These are phyloP conservation scores for Nicotiana undulata DNA, from an alignment of 257 asterid species.

Conservation along the genomic window DNA sequence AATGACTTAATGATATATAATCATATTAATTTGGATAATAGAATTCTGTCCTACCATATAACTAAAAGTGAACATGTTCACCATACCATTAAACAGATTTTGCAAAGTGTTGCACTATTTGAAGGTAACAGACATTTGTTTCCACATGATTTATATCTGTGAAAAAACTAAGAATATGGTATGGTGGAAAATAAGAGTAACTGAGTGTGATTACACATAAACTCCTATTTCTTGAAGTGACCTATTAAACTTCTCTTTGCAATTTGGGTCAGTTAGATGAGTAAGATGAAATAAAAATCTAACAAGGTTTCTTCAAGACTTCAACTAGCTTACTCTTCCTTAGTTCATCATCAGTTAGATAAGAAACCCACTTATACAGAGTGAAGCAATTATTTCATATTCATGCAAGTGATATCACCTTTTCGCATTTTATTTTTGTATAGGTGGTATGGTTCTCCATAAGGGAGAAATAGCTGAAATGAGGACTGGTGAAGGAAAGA, in stretches of 20 bases:
- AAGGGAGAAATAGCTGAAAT: conserved; percentile 98
- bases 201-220: background rate
- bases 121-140: background rate
- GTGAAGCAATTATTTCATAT: background rate
- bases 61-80: background rate
- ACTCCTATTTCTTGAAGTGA: background rate
- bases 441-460: conserved; percentile 97
- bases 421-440: conserved; percentile 7
- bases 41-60: background rate
- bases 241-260: background rate
- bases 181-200: background rate
- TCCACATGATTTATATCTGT: background rate
- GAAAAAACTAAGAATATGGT: background rate
- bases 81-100: background rate
- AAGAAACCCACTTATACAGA: background rate
- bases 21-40: background rate
- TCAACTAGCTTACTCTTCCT: background rate
- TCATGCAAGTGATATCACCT: background rate
- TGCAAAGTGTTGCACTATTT: background rate
- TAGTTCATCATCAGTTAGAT: background rate
- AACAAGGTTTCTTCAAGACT: background rate
- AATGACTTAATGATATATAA: background rate
- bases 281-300: background rate
- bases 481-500: conserved; percentile 99
- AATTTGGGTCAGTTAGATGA: background rate